Evolutionary conservation across 208 protist species (phyloP).

Genomic region (Baffinella frigidus): DNA sequence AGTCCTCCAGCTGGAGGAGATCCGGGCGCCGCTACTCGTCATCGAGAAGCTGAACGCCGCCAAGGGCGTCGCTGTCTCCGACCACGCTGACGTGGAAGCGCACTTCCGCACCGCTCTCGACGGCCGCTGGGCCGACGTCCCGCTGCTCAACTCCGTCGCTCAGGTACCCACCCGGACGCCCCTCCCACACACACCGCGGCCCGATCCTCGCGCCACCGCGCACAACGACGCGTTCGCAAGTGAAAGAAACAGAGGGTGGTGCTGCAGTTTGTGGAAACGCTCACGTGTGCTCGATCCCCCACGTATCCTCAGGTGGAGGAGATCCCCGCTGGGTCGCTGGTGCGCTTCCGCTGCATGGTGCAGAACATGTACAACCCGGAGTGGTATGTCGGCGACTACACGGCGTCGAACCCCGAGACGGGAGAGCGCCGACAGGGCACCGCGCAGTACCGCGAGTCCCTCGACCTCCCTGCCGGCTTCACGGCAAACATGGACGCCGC

Average conservation of each 20-base stretch:
- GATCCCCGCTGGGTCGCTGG: neutral
- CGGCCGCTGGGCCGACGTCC: neutral
- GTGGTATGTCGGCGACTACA: slow-evolving; percentile 15
- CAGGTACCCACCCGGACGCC: too few relatives aligned
- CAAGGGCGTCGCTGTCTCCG: neutral
- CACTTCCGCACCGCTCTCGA: neutral
- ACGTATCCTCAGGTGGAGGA: too few relatives aligned
- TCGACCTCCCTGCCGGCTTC: neutral
- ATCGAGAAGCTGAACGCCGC: neutral
- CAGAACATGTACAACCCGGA: slow-evolving; percentile 55
- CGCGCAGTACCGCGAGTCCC: neutral
- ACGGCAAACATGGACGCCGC: neutral
- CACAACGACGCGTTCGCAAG: too few relatives aligned
- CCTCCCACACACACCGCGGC: too few relatives aligned
- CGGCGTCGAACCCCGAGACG: neutral
- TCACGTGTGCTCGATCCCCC: neutral
- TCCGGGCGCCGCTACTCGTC: neutral
- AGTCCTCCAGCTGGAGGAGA: too few relatives aligned
- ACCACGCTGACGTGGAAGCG: neutral
- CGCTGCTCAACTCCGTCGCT: slow-evolving; percentile 7
- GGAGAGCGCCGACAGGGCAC: neutral
- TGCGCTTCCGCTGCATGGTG: slow-evolving; percentile 53
- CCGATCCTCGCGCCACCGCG: too few relatives aligned
- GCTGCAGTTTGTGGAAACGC: too few relatives aligned
- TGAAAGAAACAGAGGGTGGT: too few relatives aligned